A percentile compares a stretch with the other conserved stretches of the same genome.
Conservation (phyloP, 306 rosid species). For the Quercus robur region DNA sequence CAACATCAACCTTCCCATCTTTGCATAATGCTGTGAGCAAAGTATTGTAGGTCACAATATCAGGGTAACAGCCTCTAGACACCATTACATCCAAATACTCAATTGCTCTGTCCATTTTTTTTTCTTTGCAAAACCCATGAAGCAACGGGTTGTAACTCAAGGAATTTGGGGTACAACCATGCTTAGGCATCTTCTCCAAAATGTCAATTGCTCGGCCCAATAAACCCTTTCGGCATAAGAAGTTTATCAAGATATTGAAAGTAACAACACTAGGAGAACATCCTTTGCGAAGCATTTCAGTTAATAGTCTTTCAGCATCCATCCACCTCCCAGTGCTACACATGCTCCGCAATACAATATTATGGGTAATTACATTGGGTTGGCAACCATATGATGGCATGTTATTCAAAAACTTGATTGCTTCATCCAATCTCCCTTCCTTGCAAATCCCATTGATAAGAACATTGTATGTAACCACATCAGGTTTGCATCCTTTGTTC, state of each 20-base stretch:
- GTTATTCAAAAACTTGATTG: slow-evolving; percentile 58
- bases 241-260: slow-evolving; percentile 92
- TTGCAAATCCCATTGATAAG: slow-evolving; percentile 89
- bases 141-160: slow-evolving; percentile 92
- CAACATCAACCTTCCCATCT: slow-evolving; percentile 90
- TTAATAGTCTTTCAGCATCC: slow-evolving; percentile 80
- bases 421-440: slow-evolving; percentile 87
- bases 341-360: slow-evolving; percentile 81
- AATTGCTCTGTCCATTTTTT: slow-evolving; percentile 82
- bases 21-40: slow-evolving; percentile 83
- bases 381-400: slow-evolving; percentile 69
- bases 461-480: slow-evolving; percentile 87
- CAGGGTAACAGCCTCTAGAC: slow-evolving; percentile 89
- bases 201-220: slow-evolving; percentile 83
- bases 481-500: slow-evolving; percentile 79
- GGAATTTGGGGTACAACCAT: slow-evolving; percentile 88
- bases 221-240: slow-evolving; percentile 79
- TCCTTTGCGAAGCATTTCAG: slow-evolving; percentile 81
- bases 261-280: slow-evolving; percentile 96
- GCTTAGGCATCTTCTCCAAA: slow-evolving; percentile 86
- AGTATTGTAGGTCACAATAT: slow-evolving; percentile 91
- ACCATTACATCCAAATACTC: slow-evolving; percentile 86
- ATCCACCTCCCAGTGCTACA: slow-evolving; percentile 93
- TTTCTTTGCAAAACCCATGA: slow-evolving; percentile 90
- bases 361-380: slow-evolving; percentile 80